These are phyloP conservation scores for Arxiozyma bovina DNA, from an alignment of 1,139 yeast species.

Conservation along the genomic window DNA sequence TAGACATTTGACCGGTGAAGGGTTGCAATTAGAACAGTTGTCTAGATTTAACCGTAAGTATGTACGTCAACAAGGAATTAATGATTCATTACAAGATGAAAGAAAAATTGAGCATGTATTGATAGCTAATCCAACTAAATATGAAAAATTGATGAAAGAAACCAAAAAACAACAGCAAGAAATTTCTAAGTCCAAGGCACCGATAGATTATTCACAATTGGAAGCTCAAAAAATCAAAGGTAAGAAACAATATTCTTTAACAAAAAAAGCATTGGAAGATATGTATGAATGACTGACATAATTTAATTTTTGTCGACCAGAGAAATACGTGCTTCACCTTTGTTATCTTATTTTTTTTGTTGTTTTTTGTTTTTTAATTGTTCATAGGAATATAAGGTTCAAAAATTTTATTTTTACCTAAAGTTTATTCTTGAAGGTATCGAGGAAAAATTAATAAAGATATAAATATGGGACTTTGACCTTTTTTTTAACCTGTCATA, in stretches of 20 bases:
- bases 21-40: conserved; percentile 22
- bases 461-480: too few relatives aligned
- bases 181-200: neutral
- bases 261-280: conserved; percentile 15
- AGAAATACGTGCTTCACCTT: too few relatives aligned
- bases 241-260: conserved; percentile 16
- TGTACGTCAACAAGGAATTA: conserved; percentile 22
- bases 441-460: too few relatives aligned
- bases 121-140: conserved; percentile 31
- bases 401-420: too few relatives aligned
- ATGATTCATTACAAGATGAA: conserved; percentile 21
- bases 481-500: too few relatives aligned
- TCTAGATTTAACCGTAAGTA: conserved; percentile 20
- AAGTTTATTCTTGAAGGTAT: too few relatives aligned
- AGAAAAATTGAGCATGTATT: conserved; percentile 25
- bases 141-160: conserved; percentile 20
- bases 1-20: conserved; percentile 31
- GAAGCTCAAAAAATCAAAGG: conserved; percentile 20
- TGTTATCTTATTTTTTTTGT: too few relatives aligned
- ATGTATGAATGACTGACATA: conserved; percentile 17
- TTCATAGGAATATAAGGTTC: neutral
- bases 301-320: too few relatives aligned
- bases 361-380: neutral
- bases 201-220: conserved; percentile 6
- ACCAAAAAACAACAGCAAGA: conserved; percentile 3